A percentile compares a stretch with the other conserved stretches of the same genome.
Evolutionary conservation across 192 early-diverging fungal species (phyloP).

Genomic region (Mortierella alpina): DNA sequence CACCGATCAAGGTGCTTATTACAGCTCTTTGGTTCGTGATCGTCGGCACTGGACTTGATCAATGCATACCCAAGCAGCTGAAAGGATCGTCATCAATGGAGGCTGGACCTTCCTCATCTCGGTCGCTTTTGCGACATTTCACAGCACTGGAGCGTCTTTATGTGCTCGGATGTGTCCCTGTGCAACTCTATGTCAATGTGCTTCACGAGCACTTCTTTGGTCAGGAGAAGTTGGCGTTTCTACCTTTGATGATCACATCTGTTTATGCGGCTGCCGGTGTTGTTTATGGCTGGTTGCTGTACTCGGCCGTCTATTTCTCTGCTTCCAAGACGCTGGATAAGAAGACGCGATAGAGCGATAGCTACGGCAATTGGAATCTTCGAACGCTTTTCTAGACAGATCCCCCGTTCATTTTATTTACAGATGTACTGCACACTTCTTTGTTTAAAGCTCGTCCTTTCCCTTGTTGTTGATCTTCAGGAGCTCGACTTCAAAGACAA

Average conservation of each 20-base stretch:
- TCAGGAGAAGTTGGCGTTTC: slow-evolving; percentile 69
- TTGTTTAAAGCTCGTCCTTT: slow-evolving; percentile 39
- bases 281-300: slow-evolving; percentile 73
- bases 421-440: background rate
- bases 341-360: slow-evolving; percentile 9
- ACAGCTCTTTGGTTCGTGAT: slow-evolving; percentile 56
- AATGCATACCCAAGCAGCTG: slow-evolving; percentile 40
- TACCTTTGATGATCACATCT: slow-evolving; percentile 85
- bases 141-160: slow-evolving; percentile 65
- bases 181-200: slow-evolving; percentile 68
- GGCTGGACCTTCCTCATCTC: slow-evolving; percentile 2
- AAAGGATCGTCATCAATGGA: background rate
- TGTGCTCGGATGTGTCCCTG: slow-evolving; percentile 60
- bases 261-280: slow-evolving; percentile 83
- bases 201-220: slow-evolving; percentile 65
- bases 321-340: slow-evolving; percentile 36
- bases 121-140: slow-evolving; percentile 29
- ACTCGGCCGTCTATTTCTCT: slow-evolving; percentile 54
- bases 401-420: too few species aligned
- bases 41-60: slow-evolving; percentile 43
- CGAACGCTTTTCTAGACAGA: too few species aligned
- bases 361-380: too few species aligned
- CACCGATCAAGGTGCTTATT: slow-evolving; percentile 59
- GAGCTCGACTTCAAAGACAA: slow-evolving; percentile 87
- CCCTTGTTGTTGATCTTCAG: slow-evolving; percentile 60